phyloP scores from a whole-genome alignment of 2,329 filamentous ascomycete species.

The Nemania serpens region DNA sequence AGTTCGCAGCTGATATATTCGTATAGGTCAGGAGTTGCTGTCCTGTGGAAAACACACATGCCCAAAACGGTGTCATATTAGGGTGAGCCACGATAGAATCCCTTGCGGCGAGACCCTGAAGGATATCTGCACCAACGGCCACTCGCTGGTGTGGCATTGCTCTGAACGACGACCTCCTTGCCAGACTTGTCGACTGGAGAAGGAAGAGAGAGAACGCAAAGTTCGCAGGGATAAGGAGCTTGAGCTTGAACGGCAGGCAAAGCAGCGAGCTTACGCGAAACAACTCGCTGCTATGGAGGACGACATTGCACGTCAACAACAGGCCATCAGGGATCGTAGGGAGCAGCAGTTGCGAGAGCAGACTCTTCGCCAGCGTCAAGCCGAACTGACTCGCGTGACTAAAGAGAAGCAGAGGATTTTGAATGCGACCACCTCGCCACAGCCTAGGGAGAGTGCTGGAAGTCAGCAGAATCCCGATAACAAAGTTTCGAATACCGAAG shows the following conservation, averaged over 20 bases:
- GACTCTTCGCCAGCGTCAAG: slow-evolving; percentile 6
- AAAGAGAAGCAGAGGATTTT: background rate
- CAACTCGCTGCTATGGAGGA: slow-evolving; percentile 11
- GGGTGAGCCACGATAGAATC: slow-evolving; percentile 12
- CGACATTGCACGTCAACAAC: slow-evolving; percentile 2
- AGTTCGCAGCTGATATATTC: background rate
- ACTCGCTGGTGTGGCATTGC: slow-evolving; percentile 10
- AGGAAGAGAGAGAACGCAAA: slow-evolving; percentile 13
- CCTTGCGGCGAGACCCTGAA: background rate
- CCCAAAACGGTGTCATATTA: slow-evolving; percentile 27
- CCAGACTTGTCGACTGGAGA: slow-evolving; percentile 15
- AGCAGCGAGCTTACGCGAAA: slow-evolving; percentile 18
- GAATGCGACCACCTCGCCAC: background rate
- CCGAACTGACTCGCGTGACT: slow-evolving; percentile 1
- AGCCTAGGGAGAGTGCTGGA: background rate
- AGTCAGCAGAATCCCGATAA: background rate
- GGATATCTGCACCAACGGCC: slow-evolving; percentile 4
- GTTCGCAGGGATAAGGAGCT: slow-evolving; percentile 13
- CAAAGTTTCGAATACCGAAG: background rate
- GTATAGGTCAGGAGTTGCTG: slow-evolving; percentile 12
- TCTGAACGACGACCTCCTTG: slow-evolving; percentile 11
- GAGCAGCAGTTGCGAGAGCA: slow-evolving; percentile 2
- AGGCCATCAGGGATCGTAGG: background rate
- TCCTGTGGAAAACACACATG: slow-evolving; percentile 66
- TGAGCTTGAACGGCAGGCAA: slow-evolving; percentile 14